These are phyloP conservation scores for Rosa hybrid DNA, from an alignment of 331 rosid species.

Conservation along the genomic window DNA sequence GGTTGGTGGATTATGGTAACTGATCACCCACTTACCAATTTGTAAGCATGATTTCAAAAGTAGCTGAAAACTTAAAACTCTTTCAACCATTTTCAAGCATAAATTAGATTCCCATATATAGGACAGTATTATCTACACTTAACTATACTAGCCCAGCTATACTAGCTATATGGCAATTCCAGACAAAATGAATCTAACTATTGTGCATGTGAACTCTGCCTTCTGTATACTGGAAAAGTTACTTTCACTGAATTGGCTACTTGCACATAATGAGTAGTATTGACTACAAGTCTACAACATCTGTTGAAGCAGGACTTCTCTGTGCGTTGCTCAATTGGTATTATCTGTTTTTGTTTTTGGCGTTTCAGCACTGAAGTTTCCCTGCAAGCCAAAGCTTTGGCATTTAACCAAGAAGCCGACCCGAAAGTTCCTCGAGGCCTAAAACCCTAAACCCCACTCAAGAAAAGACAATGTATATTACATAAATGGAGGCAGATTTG, in stretches of 20 bases:
- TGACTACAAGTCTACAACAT: background rate
- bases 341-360: background rate
- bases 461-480: background rate
- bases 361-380: background rate
- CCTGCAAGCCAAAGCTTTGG: background rate
- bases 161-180: no score
- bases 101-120: background rate
- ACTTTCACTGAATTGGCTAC: background rate
- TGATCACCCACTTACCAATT: no score
- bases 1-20: background rate
- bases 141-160: no score
- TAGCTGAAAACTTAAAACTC: background rate
- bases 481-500: background rate
- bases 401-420: background rate
- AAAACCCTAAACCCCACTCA: background rate
- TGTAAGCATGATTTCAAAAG: background rate
- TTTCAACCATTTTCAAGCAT: background rate
- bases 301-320: background rate
- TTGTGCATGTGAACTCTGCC: slow-evolving; percentile 10
- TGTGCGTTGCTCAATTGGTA: background rate
- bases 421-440: background rate
- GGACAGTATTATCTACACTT: background rate
- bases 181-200: no score
- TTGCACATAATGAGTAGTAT: background rate
- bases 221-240: background rate